These are phyloP conservation scores for Eutrema heterophyllum DNA, from an alignment of 345 rosid species.

Conservation along the genomic window DNA sequence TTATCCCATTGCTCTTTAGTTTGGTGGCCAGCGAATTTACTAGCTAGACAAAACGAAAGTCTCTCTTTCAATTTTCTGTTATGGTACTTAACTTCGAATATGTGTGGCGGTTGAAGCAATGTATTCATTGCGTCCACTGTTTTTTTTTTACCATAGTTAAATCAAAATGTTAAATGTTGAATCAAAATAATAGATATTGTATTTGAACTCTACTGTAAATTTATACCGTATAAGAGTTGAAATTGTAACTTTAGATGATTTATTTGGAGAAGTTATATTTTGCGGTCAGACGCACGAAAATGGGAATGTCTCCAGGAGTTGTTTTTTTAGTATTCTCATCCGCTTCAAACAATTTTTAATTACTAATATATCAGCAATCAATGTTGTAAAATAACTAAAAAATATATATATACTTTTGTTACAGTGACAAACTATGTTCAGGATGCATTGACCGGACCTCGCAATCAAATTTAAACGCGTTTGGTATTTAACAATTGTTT, in stretches of 20 bases:
- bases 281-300: too few relatives aligned
- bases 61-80: background rate
- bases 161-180: background rate
- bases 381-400: too few relatives aligned
- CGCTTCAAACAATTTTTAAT: too few relatives aligned
- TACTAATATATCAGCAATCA: too few relatives aligned
- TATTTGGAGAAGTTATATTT: too few relatives aligned
- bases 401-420: too few relatives aligned
- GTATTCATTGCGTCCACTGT: background rate
- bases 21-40: background rate
- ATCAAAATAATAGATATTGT: background rate
- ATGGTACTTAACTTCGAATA: background rate
- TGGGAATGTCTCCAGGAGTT: too few relatives aligned
- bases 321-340: too few relatives aligned
- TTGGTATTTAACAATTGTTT: slow-evolving; percentile 20
- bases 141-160: background rate
- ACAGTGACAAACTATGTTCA: background rate
- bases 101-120: background rate
- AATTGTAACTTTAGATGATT: background rate
- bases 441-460: background rate
- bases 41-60: background rate
- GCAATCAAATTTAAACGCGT: slow-evolving; percentile 19
- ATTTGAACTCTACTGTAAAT: too few relatives aligned
- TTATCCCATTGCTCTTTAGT: background rate
- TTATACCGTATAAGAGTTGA: background rate